Evolutionary conservation across 495 filamentous ascomycete genomes (phyloP), one percentile per base, ranked within the genome.

Genomic region (Penicillium lagena): DNA sequence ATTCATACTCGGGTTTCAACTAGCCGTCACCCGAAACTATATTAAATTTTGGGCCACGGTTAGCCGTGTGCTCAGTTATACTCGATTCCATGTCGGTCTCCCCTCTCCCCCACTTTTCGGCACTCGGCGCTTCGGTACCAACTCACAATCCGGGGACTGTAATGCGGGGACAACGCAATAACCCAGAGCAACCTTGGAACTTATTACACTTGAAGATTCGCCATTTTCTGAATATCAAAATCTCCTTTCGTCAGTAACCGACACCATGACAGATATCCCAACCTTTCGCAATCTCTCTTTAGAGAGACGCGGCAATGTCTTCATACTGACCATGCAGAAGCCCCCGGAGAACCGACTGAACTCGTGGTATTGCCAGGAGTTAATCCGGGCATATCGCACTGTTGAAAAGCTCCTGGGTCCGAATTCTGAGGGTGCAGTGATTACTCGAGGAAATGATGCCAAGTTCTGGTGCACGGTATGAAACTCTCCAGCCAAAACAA

Each of bases 401-500:
- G 55, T 73, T 12, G 63, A 73, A 40, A 58, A 37, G 7, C 54
- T 60, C 0, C 45, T 73, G n/a, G 67, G 66, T 2, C 49, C 68
- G 1, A 56, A 67, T 15, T 60, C 60, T 7, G 68, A 71, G 42
- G 72, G 72, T 0, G 67, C 66, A 28, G 70, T 76, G 4, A 68
- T 77, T 17, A 74, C 68, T 2, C 58, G 60, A 28, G 70, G 71
- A 0, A 69, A 52, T 37, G 70, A 75, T 60, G 55, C 63, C 4
- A 77, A 77, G 42, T 77, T 75, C 43, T 77, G 68, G 68, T 75
- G 70, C 41, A 77, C 73, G 28, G 61, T 64, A 47, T 22, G 54
- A 37, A 13, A 15, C 8, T 29, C 31, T 10, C 14, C 28, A 36
- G 0, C 15, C 8, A 6, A 12, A 28, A 30, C 7, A 30, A 5